Evolutionary conservation across 768 basidiomycete species (phyloP), one percentile per base, ranked within the genome.

Genomic region (Boletus reticuloceps): DNA sequence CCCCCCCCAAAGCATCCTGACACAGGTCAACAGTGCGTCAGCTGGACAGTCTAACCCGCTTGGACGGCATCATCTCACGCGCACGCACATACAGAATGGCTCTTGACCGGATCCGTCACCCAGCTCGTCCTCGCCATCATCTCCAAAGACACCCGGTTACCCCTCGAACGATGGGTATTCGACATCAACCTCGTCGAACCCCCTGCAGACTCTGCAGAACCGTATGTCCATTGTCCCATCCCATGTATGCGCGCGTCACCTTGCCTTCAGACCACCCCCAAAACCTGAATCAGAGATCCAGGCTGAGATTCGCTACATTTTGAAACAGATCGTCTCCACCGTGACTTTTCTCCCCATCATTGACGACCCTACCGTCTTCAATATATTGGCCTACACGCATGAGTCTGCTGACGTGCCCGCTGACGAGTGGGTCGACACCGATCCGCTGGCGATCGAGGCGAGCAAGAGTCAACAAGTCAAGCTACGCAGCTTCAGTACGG

Each of bases 91-190:
- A 14, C 63, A 98, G 96, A 93, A 63, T 99, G 97, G 97, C 83
- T 99, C 39, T 77, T 98, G 52, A 88, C 87, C 7, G 91, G 93
- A 12, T 86, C 91, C 12, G 92, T 99, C 40, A 95, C 92, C 6
- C 91, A 98, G 59, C 82, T 98, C 1, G 95, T 98, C 10, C 84
- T 98, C 20, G 95, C 91, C 27, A 96, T 99, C 72, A 92, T 98
- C 58, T 92, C 93, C 12, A 94, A 96, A 68, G 96, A 98, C 66
- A 89, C 92, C 10, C 81, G 92, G 36, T 84, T 88, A 50, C 89
- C 95, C 10, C 82, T 98, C 44, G 97, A 99, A 72, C 82, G 97
- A 59, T 99, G 97, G 97, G 94, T 98, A 46, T 98, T 99, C 70
- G 95, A 98, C 72, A 81, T 99, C 70, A 87, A 92, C 66, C 79